Conservation (phyloP, 306 rosid species). For the Oxytropis ochrocephala region DNA sequence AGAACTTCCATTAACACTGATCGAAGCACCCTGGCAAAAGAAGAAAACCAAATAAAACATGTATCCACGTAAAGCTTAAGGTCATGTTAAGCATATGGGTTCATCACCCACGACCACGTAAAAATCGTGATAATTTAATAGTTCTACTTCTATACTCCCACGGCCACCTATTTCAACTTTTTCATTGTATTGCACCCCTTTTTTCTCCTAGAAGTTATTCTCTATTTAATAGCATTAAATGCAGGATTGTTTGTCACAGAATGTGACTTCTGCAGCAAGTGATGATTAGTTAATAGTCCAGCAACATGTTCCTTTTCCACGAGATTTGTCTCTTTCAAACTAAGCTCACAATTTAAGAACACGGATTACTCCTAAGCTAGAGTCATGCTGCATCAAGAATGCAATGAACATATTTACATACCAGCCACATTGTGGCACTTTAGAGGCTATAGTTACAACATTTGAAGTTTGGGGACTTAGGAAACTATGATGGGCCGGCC, state of each 20-base stretch:
- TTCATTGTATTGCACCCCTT: not conserved
- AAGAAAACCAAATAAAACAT: not conserved
- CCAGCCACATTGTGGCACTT: not conserved
- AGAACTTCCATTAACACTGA: conserved; percentile 31
- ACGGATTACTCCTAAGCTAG: not conserved
- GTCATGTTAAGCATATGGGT: not conserved
- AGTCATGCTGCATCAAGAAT: not conserved
- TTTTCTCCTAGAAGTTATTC: not conserved
- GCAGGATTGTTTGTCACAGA: not conserved
- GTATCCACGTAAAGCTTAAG: conserved; percentile 5
- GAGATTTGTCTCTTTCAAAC: not conserved
- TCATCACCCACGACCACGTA: not conserved
- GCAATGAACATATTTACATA: not conserved
- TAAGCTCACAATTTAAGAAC: not conserved
- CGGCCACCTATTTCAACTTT: not conserved
- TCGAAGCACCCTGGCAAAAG: conserved; percentile 36
- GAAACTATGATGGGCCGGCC: not conserved
- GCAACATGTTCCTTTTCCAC: not conserved
- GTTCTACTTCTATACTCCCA: conserved; percentile 1
- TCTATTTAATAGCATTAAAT: not conserved
- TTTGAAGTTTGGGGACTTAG: not conserved
- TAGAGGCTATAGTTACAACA: not conserved
- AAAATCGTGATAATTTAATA: not conserved
- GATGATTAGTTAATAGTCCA: not conserved
- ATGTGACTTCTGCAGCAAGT: not conserved